phyloP scores from a whole-genome alignment of 345 rosid species.

The Turnera subulata region DNA sequence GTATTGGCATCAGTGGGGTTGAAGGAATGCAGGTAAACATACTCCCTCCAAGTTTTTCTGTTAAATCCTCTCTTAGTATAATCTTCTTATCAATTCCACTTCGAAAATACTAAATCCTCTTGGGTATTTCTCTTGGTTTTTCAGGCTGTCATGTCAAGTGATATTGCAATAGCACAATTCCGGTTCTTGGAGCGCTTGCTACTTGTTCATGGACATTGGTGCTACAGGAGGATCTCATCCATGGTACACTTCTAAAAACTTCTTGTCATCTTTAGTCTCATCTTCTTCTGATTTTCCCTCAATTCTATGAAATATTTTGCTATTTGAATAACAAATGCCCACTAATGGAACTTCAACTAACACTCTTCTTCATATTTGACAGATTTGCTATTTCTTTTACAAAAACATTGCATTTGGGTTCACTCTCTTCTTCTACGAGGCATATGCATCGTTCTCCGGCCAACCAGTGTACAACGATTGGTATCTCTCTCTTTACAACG shows the following conservation, averaged over 20 bases:
- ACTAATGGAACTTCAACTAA: constrained; percentile 10
- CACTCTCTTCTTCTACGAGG: constrained; percentile 82
- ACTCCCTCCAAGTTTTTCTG: not conserved
- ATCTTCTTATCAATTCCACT: not conserved
- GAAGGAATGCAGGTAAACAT: constrained; percentile 91
- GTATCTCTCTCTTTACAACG: constrained; percentile 76
- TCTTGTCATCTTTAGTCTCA: too few species aligned
- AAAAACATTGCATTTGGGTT: constrained; percentile 93
- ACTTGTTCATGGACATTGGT: constrained; percentile 99
- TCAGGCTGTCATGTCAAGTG: constrained; percentile 99
- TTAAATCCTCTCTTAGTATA: not conserved
- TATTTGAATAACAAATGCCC: not conserved
- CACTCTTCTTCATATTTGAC: constrained; percentile 17
- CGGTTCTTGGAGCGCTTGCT: constrained; percentile 81
- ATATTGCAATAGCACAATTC: constrained; percentile 87
- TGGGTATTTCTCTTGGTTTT: constrained; percentile 9
- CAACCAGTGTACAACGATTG: constrained; percentile 88
- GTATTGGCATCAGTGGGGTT: constrained; percentile 91
- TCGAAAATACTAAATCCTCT: constrained; percentile 2
- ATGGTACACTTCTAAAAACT: constrained; percentile 50
- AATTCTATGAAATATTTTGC: not conserved
- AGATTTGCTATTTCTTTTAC: constrained; percentile 99
- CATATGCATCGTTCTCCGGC: constrained; percentile 83
- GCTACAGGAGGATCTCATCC: constrained; percentile 88
- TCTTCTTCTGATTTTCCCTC: not conserved